Evolutionary conservation across 2,329 filamentous ascomycete species (phyloP).

Genomic region (Aureobasidium mangrovei): DNA sequence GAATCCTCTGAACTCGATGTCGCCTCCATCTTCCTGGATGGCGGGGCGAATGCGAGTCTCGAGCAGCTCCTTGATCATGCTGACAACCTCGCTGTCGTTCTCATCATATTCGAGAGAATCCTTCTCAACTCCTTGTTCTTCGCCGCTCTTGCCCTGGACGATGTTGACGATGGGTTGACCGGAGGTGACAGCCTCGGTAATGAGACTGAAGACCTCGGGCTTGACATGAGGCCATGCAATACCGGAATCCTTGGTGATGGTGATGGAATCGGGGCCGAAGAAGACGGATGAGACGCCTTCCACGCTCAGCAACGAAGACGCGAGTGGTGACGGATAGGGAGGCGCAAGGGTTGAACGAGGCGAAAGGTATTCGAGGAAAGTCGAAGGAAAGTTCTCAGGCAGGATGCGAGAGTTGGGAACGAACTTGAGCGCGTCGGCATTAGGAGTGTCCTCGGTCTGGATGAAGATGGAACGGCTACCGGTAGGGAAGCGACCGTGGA

Average conservation of each 20-base stretch:
- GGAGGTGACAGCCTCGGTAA: slow-evolving; percentile 82
- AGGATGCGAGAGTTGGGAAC: slow-evolving; percentile 82
- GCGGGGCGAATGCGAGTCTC: slow-evolving; percentile 91
- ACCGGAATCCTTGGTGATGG: slow-evolving; percentile 80
- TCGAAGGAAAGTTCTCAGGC: slow-evolving; percentile 59
- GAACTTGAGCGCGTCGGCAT: slow-evolving; percentile 85
- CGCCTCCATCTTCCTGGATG: slow-evolving; percentile 95
- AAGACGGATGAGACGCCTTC: slow-evolving; percentile 94
- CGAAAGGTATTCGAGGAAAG: slow-evolving; percentile 86
- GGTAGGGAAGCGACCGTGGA: not conserved
- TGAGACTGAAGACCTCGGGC: slow-evolving; percentile 88
- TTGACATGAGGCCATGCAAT: slow-evolving; percentile 92
- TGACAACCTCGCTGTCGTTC: slow-evolving; percentile 85
- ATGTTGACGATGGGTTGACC: slow-evolving; percentile 74
- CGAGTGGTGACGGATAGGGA: slow-evolving; percentile 83
- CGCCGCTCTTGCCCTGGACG: slow-evolving; percentile 50
- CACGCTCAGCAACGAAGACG: slow-evolving; percentile 81
- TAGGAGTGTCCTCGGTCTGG: slow-evolving; percentile 90
- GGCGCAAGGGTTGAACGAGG: slow-evolving; percentile 81
- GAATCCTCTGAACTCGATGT: slow-evolving; percentile 92
- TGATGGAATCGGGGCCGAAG: slow-evolving; percentile 93
- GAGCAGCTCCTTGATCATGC: slow-evolving; percentile 96
- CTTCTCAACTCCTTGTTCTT: slow-evolving; percentile 37
- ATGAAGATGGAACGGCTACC: slow-evolving; percentile 77
- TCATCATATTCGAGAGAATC: slow-evolving; percentile 79